Base-by-base conservation (phyloP, 352 stramenopile species). In the Phytopythium sindhum region DNA sequence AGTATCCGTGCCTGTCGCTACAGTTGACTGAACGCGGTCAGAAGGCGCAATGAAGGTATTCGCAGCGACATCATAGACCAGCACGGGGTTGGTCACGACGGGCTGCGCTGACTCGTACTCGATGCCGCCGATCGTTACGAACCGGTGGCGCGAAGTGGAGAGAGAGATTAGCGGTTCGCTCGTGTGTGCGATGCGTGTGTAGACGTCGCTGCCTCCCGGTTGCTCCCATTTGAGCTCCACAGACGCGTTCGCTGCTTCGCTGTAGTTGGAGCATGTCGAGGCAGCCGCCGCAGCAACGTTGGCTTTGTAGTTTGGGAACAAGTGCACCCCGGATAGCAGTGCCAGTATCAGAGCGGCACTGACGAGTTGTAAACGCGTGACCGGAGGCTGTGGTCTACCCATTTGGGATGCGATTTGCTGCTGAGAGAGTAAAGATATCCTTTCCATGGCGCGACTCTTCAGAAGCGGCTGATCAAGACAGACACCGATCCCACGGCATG, bases 21-120 rank as follows among this genome's bases (percentile, higher is more conserved):
- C 71, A 8, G 74, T 66, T 15, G 82, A 91, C 24, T 77, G 47
- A 63, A 91, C 83, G 21, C 75, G 64, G 68, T 91, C 81, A 37
- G 70, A 55, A 0, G 80, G 76, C 6, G 71, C 67, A 8, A 63
- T 42, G 61, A 88, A 91, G 1, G 37, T 26, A 63, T 87, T 82
- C 4, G 69, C 61, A 9, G 60, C 39, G 26, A 82, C 61, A 37
- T 77, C 60, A 65, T 78, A 91, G 29, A 89, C 75, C n/a, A 89
- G 65, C 28, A 84, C 73, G 39, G 80, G 77, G 41, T 69, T 82
- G 57, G 68, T 61, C 12, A 89, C 79, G 2, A 85, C 76, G 6
- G 82, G 82, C 66, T 91, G 82, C 26, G 80, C 75, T 0, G 80
- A 89, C 62, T 90, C 82, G 69, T 86, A 90, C 60, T 78, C 80